Conservation (phyloP, 2,329 filamentous ascomycete species). For the Fusarium poae region DNA sequence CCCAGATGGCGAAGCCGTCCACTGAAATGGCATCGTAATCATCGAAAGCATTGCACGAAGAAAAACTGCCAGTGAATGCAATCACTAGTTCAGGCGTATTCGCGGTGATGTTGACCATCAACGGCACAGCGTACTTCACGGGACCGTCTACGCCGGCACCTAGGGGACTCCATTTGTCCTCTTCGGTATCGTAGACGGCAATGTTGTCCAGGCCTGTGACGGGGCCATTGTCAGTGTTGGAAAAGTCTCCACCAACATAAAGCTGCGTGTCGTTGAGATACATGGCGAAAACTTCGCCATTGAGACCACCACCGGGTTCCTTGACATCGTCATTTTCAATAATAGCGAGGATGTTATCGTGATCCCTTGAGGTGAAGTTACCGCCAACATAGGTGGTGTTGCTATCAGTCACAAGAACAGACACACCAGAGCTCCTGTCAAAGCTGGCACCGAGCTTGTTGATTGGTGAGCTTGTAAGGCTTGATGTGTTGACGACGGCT, state of each 20-base stretch:
- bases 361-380: constrained; percentile 78
- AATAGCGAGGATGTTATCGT: constrained; percentile 83
- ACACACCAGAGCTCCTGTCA: constrained; percentile 74
- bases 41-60: constrained; percentile 76
- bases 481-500: constrained; percentile 65
- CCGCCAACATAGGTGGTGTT: constrained; percentile 82
- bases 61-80: constrained; percentile 84
- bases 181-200: constrained; percentile 78
- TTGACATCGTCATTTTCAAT: constrained; percentile 72
- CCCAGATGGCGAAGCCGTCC: constrained; percentile 89
- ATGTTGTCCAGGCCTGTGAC: constrained; percentile 78
- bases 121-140: constrained; percentile 79
- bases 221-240: constrained; percentile 73
- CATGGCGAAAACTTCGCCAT: constrained; percentile 81
- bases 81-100: constrained; percentile 78
- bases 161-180: constrained; percentile 80
- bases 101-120: constrained; percentile 82
- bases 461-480: constrained; percentile 79
- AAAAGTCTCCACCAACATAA: constrained; percentile 89
- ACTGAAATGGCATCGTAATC: constrained; percentile 71
- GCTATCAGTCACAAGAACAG: constrained; percentile 73
- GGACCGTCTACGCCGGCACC: constrained; percentile 88
- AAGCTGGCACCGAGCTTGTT: constrained; percentile 81
- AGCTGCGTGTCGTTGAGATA: constrained; percentile 74
- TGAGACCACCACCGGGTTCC: constrained; percentile 78